Evolutionary conservation across 345 rosid genomes (phyloP).

Genomic region (Brassica rapa): DNA sequence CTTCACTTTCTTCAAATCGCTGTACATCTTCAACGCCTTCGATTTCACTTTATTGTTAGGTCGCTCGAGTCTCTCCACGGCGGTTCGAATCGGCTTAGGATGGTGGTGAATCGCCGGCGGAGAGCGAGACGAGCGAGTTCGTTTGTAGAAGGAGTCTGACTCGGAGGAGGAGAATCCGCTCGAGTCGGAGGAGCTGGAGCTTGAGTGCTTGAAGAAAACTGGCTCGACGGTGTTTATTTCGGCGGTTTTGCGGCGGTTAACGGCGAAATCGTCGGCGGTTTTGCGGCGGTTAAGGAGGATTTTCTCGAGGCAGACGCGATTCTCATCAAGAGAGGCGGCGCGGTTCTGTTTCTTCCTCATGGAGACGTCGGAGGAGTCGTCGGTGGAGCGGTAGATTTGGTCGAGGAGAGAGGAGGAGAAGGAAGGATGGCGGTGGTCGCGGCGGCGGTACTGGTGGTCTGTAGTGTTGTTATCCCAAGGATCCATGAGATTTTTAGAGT

Average conservation of each 20-base stretch:
- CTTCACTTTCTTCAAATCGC: conserved; percentile 75
- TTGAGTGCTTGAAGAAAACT: conserved; percentile 49
- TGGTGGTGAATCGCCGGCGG: conserved; percentile 10
- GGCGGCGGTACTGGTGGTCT: conserved; percentile 34
- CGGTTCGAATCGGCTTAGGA: conserved; percentile 62
- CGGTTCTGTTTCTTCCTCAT: conserved; percentile 29
- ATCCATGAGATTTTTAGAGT: conserved; percentile 43
- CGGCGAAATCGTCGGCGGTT: conserved; percentile 37
- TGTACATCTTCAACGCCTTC: conserved; percentile 75
- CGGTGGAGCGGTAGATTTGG: conserved; percentile 68
- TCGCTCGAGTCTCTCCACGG: conserved; percentile 34
- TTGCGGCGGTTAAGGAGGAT: conserved; percentile 43
- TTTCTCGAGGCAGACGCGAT: conserved; percentile 24
- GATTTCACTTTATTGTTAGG: conserved; percentile 53
- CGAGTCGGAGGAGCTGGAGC: conserved; percentile 77
- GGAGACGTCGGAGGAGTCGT: conserved; percentile 43
- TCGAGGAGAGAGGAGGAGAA: conserved; percentile 82
- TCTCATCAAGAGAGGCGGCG: not conserved
- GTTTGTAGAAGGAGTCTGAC: conserved; percentile 50
- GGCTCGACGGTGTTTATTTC: not conserved
- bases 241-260: conserved; percentile 44
- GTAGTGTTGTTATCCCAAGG: conserved; percentile 35
- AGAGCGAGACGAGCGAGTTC: conserved; percentile 25
- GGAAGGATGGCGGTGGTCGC: conserved; percentile 57
- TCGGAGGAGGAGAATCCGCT: conserved; percentile 82